These are phyloP conservation scores for Thielaviopsis populi DNA, from an alignment of 2,329 filamentous ascomycete genomes.

Conservation along the genomic window DNA sequence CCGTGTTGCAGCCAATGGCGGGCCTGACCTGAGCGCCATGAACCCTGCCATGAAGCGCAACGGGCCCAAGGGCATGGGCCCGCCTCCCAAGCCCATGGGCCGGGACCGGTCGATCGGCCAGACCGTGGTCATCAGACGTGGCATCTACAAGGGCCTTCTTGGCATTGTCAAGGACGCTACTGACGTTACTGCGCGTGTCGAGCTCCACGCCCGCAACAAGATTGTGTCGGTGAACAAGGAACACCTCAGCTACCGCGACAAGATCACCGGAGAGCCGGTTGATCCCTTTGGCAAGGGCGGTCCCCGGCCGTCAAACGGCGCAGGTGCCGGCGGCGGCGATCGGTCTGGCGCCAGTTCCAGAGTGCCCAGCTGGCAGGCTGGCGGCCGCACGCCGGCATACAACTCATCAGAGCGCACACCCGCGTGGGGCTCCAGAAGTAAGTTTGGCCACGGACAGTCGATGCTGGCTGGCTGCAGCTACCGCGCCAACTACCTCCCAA, in stretches of 20 bases:
- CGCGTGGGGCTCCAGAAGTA: constrained; percentile 58
- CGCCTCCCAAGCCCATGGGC: constrained; percentile 62
- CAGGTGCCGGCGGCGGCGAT: constrained; percentile 32
- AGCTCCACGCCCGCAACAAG: constrained; percentile 90
- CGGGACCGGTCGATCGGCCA: constrained; percentile 78
- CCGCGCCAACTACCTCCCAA: not conserved
- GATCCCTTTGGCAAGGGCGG: constrained; percentile 45
- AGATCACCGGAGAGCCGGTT: constrained; percentile 60
- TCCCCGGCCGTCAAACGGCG: constrained; percentile 25
- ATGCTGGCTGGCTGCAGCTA: not conserved
- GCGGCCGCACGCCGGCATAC: constrained; percentile 53
- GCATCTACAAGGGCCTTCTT: constrained; percentile 79
- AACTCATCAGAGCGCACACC: constrained; percentile 54
- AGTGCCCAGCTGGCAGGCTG: constrained; percentile 44
- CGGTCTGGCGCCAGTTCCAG: constrained; percentile 30
- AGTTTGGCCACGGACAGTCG: constrained; percentile 25
- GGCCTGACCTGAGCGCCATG: constrained; percentile 76
- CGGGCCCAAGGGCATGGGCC: constrained; percentile 33
- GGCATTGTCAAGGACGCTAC: constrained; percentile 94
- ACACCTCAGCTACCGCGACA: constrained; percentile 74
- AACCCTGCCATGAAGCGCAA: constrained; percentile 76
- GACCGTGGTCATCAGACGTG: constrained; percentile 76
- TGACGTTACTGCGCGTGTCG: constrained; percentile 70
- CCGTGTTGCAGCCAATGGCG: constrained; percentile 43
- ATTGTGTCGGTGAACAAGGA: constrained; percentile 72